These are phyloP conservation scores for Theileria annulata DNA, from an alignment of 169 alveolate species.

Conservation along the genomic window DNA sequence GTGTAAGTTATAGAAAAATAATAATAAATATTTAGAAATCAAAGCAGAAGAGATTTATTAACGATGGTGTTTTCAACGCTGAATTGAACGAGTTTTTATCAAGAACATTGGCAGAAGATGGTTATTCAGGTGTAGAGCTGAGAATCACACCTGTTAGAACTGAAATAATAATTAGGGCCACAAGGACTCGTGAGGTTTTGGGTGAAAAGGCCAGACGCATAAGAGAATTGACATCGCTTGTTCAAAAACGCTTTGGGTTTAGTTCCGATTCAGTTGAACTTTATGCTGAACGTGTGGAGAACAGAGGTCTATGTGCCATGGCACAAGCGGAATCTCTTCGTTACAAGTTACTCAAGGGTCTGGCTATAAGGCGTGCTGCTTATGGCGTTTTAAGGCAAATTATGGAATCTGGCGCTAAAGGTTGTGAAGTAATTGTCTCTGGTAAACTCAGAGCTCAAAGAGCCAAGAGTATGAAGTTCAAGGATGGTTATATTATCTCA, in stretches of 20 bases:
- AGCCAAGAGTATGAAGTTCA: slow-evolving; percentile 99
- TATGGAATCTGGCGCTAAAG: slow-evolving; percentile 98
- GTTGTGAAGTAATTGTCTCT: slow-evolving; percentile 98
- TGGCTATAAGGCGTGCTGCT: slow-evolving; percentile 99
- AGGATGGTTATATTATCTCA: slow-evolving; percentile 96
- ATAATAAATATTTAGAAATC: slow-evolving; percentile 80
- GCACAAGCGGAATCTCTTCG: slow-evolving; percentile 99
- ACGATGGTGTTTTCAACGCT: slow-evolving; percentile 99
- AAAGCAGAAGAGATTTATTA: slow-evolving; percentile 94
- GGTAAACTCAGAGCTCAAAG: slow-evolving; percentile 99
- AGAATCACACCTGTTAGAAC: slow-evolving; percentile 92
- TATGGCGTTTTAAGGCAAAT: slow-evolving; percentile 95
- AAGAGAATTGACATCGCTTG: slow-evolving; percentile 95
- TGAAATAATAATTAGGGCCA: slow-evolving; percentile 96
- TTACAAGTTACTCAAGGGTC: slow-evolving; percentile 95
- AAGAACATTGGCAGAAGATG: slow-evolving; percentile 96
- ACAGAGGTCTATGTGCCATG: slow-evolving; percentile 98
- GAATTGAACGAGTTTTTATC: slow-evolving; percentile 98
- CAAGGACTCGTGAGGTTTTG: slow-evolving; percentile 95
- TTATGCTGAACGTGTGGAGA: slow-evolving; percentile 93
- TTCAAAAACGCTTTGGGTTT: slow-evolving; percentile 97
- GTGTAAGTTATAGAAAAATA: slow-evolving; percentile 30
- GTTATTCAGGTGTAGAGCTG: slow-evolving; percentile 98
- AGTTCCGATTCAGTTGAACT: slow-evolving; percentile 95
- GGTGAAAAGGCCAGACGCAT: slow-evolving; percentile 97